Evolutionary conservation across 2,329 filamentous ascomycete species (phyloP).

Genomic region (Aspergillus tubingensis): DNA sequence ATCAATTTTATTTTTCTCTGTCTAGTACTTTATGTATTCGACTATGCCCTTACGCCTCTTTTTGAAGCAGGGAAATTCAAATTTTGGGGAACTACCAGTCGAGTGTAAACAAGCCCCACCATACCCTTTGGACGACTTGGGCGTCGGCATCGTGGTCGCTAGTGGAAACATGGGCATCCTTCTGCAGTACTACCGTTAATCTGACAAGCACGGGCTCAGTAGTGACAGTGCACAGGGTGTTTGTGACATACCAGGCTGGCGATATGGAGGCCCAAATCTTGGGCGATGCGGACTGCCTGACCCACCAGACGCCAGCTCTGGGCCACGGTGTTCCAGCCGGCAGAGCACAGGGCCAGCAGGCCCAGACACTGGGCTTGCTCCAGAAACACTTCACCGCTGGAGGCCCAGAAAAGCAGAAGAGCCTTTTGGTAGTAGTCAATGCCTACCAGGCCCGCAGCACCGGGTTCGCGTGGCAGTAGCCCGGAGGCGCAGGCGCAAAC

Average conservation of each 20-base stretch:
- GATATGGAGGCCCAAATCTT: constrained; percentile 6
- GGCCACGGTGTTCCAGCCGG: constrained; percentile 4
- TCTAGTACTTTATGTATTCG: no score
- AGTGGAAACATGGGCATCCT: no score
- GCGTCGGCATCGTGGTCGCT: background rate
- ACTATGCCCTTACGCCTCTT: no score
- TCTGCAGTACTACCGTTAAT: no score
- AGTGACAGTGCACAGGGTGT: no score
- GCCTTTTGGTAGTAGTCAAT: constrained; percentile 9
- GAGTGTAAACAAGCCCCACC: constrained; percentile 5
- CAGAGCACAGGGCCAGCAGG: background rate
- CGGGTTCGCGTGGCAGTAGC: constrained; percentile 1
- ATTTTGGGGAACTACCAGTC: background rate
- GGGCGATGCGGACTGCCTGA: constrained; percentile 1
- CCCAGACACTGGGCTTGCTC: constrained; percentile 6
- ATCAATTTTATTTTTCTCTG: no score
- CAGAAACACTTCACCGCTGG: background rate
- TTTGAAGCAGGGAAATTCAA: no score
- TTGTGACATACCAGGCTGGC: background rate
- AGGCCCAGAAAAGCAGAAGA: constrained; percentile 2
- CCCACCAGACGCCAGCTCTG: constrained; percentile 5
- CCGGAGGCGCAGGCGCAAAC: constrained; percentile 8
- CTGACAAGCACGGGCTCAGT: no score
- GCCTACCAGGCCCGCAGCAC: background rate
- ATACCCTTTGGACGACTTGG: background rate